Evolutionary conservation across 176 grass and related monocot genomes (phyloP).

Genomic region (Musa itinerans): DNA sequence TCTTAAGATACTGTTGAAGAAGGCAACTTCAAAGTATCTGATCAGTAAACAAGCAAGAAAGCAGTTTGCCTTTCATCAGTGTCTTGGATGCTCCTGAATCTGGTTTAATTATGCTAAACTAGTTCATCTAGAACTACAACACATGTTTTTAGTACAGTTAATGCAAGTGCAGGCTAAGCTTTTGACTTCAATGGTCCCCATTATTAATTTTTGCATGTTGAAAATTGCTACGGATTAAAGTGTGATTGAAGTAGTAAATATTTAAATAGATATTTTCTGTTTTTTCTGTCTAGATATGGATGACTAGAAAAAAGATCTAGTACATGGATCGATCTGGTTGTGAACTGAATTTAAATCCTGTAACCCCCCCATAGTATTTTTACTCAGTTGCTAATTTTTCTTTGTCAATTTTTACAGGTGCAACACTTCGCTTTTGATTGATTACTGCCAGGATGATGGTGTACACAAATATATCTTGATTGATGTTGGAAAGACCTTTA

Average conservation of each 20-base stretch:
- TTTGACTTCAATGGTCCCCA: not conserved
- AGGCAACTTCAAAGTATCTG: not conserved
- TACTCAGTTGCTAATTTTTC: not conserved
- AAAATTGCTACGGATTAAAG: too few species aligned
- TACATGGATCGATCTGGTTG: too few species aligned
- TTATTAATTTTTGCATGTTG: too few species aligned
- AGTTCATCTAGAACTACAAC: too few species aligned
- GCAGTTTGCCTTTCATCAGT: not conserved
- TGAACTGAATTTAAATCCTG: not conserved
- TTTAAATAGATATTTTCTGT: too few species aligned
- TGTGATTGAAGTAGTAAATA: too few species aligned
- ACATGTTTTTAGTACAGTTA: too few species aligned
- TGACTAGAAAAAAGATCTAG: too few species aligned
- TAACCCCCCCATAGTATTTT: not conserved
- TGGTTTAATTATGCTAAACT: too few species aligned
- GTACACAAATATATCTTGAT: constrained; percentile 70
- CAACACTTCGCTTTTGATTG: constrained; percentile 92
- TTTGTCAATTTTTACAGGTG: constrained; percentile 38
- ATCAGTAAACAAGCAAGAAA: not conserved
- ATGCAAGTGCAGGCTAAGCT: not conserved
- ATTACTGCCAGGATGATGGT: constrained; percentile 68
- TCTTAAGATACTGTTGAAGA: not conserved
- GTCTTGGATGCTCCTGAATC: too few species aligned
- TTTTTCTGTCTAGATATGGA: too few species aligned
- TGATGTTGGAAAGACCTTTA: constrained; percentile 73